Base-by-base conservation (phyloP, 768 basidiomycete genomes). In the Rhizopogon salebrosus region DNA sequence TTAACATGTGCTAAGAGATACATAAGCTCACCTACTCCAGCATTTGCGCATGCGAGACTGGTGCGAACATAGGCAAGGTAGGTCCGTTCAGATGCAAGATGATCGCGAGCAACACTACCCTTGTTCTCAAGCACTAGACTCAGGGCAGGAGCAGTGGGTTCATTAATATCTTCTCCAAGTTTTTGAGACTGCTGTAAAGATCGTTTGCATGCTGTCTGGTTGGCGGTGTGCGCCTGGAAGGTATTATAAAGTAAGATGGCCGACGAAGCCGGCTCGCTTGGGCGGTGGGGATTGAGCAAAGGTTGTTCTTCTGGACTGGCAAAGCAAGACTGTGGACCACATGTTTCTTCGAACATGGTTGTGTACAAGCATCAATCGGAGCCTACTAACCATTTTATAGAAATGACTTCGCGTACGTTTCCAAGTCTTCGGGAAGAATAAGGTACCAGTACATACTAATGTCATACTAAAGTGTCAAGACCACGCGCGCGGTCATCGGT, bases 1-100 rank as follows among this genome's bases (percentile, higher is more conserved):
- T 40, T 16, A 13, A 39, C 3, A 24, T 51, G 13, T 31, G 20
- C 20, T 23, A 14, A 34, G 45, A 46, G 24, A n/a, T 3, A 18
- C 9, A 34, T n/a, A 2, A 9, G 27, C 79, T 57, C 51, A 82
- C 82, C 83, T 34, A 85, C 80, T 29, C 83, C 83, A 4, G 80
- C 70, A 3, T 80, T 76, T 3, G 81, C 78, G 37, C 83, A 71
- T 2, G 80, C 76, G 43, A 85, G 69, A 59, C 82, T 83, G 3
- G 83, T 85, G n/a, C 83, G 73, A 45, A 82, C 70, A 57, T 84
- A 85, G 13, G 83, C 82, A 35, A 85, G 67, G 58, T 81, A 84
- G 2, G 83, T 84, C 41, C 83, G 70, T 58, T 85, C 83, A 16
- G 76, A 79, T 2, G 83, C 83, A 1, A 85, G 69, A 59, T 85